Evolutionary conservation across 1,284 basidiomycete genomes (phyloP), one percentile per base, ranked within the genome.

Genomic region (Ustilago xerochloae): DNA sequence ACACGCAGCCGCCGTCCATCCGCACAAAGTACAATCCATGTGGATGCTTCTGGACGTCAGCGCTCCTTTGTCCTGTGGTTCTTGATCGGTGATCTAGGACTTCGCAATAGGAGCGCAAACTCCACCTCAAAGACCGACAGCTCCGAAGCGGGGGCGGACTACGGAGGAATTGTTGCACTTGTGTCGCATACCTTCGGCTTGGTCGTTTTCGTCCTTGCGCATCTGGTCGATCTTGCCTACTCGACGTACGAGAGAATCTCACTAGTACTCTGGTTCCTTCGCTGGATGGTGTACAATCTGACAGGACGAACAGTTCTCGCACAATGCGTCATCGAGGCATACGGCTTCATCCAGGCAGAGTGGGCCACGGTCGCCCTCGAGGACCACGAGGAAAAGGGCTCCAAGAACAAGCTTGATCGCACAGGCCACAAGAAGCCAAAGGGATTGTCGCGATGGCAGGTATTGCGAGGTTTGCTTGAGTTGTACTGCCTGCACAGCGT

Each of bases 291-390:
- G 41, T 64, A 75, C 51, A 84, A 84, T 54, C 20, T 83, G 15
- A 78, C 76, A 1, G 81, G 81, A 0, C 69, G 65, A 35, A 84
- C 82, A 1, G 79, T 84, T 20, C 58, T 84, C 32, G 70, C 78
- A 2, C 76, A 77, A 30, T 81, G 79, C 36, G 46, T 62, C 3
- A 39, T 78, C 41, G 82, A 84, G 36, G 80, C 79, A 0, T 82
- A 82, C 48, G 24, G 55, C 28, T 69, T 84, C 26, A 72, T 84
- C 20, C 63, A 78, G 53, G 63, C 48, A 18, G 82, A 84, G 45
- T 84, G 82, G 82, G 68, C 76, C n/a, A 71, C 71, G 5, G 82
- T 84, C 2, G 73, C 75, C 0, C 28, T 59, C 13, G 82, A 84
- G 49, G 82, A 84, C 46, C 82, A 84, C 63, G 82, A 84, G 46